A percentile compares a stretch with the other conserved stretches of the same genome.
Evolutionary conservation across 371 early-diverging fungal species (phyloP).

Genomic region (Basidiobolus heterosporus): DNA sequence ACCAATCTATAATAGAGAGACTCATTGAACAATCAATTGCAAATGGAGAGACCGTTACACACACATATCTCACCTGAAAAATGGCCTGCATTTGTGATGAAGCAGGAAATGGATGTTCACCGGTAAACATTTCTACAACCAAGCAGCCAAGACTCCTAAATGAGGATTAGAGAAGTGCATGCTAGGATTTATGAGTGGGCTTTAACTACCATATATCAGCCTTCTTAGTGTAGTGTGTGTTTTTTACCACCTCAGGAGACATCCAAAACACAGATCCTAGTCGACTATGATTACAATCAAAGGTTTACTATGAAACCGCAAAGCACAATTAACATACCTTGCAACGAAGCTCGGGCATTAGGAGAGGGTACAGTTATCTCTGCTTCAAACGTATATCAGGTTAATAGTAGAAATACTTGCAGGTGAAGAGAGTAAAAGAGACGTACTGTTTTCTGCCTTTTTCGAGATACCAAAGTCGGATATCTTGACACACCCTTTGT

Average conservation of each 20-base stretch:
- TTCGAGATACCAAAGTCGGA: constrained; percentile 98
- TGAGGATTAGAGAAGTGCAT: not conserved
- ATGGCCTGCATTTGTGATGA: constrained; percentile 84
- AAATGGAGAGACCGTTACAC: too few relatives aligned
- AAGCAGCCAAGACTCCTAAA: constrained; percentile 68
- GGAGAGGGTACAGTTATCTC: constrained; percentile 5
- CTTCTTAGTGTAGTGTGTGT: constrained; percentile 59
- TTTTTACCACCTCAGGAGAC: constrained; percentile 87
- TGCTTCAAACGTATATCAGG: not conserved
- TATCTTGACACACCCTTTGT: constrained; percentile 84
- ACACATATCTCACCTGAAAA: constrained; percentile 34
- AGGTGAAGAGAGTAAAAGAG: not conserved
- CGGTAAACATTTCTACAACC: constrained; percentile 90
- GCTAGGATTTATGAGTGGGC: too few relatives aligned
- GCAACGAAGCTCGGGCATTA: constrained; percentile 48
- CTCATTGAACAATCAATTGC: too few relatives aligned
- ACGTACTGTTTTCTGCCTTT: constrained; percentile 57
- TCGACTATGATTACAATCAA: too few relatives aligned
- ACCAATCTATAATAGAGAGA: constrained; percentile 37
- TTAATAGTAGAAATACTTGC: not conserved
- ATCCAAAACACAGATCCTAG: constrained; percentile 74
- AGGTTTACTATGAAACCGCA: too few relatives aligned
- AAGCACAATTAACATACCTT: constrained; percentile 9
- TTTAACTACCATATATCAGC: constrained; percentile 81
- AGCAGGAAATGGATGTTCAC: constrained; percentile 84